Percentiles rank a stretch among this genome's conserved stretches.
These are phyloP conservation scores for Paraphaeosphaeria minitans DNA, from an alignment of 2,329 filamentous ascomycete species.

Conservation along the genomic window DNA sequence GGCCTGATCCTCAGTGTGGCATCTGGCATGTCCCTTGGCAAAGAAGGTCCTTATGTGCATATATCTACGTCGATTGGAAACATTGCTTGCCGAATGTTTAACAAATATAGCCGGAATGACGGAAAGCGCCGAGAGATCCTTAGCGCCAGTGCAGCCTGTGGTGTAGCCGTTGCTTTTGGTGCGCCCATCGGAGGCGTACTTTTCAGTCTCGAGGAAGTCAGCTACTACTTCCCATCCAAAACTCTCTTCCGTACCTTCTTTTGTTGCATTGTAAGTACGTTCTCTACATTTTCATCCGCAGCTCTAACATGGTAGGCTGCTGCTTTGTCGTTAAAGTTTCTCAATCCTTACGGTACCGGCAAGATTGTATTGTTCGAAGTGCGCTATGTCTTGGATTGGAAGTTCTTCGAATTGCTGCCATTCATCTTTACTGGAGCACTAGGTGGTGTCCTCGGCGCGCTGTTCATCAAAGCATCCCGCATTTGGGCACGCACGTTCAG, in stretches of 20 bases:
- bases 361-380: slow-evolving; percentile 98
- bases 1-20: slow-evolving; percentile 87
- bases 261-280: slow-evolving; percentile 78
- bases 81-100: slow-evolving; percentile 89
- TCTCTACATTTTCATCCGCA: background rate
- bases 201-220: slow-evolving; percentile 93
- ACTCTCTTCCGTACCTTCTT: slow-evolving; percentile 98
- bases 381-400: slow-evolving; percentile 88
- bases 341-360: slow-evolving; percentile 93
- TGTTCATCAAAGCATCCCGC: slow-evolving; percentile 96
- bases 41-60: slow-evolving; percentile 96
- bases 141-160: slow-evolving; percentile 89
- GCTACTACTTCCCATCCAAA: slow-evolving; percentile 97
- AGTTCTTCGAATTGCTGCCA: slow-evolving; percentile 83
- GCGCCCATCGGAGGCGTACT: slow-evolving; percentile 88
- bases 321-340: slow-evolving; percentile 87
- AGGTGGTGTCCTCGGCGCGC: slow-evolving; percentile 81
- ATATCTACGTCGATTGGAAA: slow-evolving; percentile 96
- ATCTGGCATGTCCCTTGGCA: slow-evolving; percentile 90
- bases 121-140: slow-evolving; percentile 91
- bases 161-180: slow-evolving; percentile 92
- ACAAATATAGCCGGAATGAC: slow-evolving; percentile 93
- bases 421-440: slow-evolving; percentile 88
- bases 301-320: slow-evolving; percentile 57
- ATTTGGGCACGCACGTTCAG: slow-evolving; percentile 90